Evolutionary conservation across 768 basidiomycete species (phyloP).

Genomic region (Tephrocybe sp.): DNA sequence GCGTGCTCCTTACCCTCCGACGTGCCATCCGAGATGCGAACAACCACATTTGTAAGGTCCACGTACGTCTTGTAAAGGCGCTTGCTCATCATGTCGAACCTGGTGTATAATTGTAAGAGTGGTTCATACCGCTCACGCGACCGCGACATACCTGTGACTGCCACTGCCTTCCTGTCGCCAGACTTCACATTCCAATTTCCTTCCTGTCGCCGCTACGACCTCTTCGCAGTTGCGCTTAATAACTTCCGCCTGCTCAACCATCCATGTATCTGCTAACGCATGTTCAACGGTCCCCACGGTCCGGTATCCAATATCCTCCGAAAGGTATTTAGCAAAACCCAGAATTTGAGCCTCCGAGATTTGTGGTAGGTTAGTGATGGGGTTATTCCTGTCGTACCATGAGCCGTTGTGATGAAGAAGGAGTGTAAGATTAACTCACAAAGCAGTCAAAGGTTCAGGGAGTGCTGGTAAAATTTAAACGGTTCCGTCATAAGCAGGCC

Average conservation of each 20-base stretch:
- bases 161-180: constrained; percentile 91
- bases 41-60: constrained; percentile 84
- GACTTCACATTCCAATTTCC: constrained; percentile 85
- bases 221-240: constrained; percentile 64
- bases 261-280: constrained; percentile 81
- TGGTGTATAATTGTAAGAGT: constrained; percentile 23
- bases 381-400: constrained; percentile 46
- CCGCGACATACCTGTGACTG: constrained; percentile 78
- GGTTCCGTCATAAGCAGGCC: constrained; percentile 12
- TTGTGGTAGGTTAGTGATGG: constrained; percentile 60
- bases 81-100: constrained; percentile 91
- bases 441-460: constrained; percentile 52
- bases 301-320: constrained; percentile 87
- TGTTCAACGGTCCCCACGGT: constrained; percentile 92
- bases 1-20: constrained; percentile 74
- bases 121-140: background rate
- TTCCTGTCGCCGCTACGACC: constrained; percentile 39
- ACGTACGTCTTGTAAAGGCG: constrained; percentile 86
- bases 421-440: constrained; percentile 35
- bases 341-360: constrained; percentile 74
- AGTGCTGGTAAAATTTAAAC: constrained; percentile 43
- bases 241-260: constrained; percentile 63
- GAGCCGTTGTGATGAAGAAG: background rate
- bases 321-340: constrained; percentile 61
- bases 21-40: constrained; percentile 83